Evolutionary conservation across 495 filamentous ascomycete genomes (phyloP).

Genomic region (Trichoderma erinaceum): DNA sequence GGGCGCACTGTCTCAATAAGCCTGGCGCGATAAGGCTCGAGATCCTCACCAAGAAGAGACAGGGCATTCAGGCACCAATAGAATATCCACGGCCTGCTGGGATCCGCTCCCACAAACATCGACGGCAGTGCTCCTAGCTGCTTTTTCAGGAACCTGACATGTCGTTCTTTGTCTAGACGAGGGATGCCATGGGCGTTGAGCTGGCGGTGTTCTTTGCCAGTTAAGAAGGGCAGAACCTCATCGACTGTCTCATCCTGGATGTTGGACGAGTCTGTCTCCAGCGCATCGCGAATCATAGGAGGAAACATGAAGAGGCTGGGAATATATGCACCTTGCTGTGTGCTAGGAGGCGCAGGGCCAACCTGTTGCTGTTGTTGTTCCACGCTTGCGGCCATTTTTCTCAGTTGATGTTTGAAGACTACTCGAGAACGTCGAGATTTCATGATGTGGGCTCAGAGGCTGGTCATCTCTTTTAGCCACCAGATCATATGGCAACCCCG

Average conservation of each 20-base stretch:
- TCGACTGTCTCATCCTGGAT: constrained; percentile 61
- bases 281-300: constrained; percentile 59
- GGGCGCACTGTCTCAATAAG: constrained; percentile 64
- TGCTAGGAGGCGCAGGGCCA: background rate
- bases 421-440: constrained; percentile 14
- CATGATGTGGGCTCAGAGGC: background rate
- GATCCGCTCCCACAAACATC: constrained; percentile 63
- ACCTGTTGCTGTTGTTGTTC: constrained; percentile 33
- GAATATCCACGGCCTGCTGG: constrained; percentile 83
- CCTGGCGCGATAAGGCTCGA: constrained; percentile 59
- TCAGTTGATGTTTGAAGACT: constrained; percentile 8
- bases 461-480: background rate
- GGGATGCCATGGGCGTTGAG: constrained; percentile 70
- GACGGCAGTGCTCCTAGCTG: constrained; percentile 58
- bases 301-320: constrained; percentile 58
- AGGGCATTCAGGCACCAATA: constrained; percentile 84
- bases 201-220: constrained; percentile 37
- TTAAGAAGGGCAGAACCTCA: constrained; percentile 64
- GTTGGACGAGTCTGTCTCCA: constrained; percentile 61
- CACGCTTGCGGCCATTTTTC: constrained; percentile 1
- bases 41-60: constrained; percentile 66
- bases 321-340: background rate
- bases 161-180: constrained; percentile 58
- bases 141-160: constrained; percentile 69
- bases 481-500: background rate